Conservation (phyloP, 805 yeast genomes). For the Wickerhamiella sergipiensis region DNA sequence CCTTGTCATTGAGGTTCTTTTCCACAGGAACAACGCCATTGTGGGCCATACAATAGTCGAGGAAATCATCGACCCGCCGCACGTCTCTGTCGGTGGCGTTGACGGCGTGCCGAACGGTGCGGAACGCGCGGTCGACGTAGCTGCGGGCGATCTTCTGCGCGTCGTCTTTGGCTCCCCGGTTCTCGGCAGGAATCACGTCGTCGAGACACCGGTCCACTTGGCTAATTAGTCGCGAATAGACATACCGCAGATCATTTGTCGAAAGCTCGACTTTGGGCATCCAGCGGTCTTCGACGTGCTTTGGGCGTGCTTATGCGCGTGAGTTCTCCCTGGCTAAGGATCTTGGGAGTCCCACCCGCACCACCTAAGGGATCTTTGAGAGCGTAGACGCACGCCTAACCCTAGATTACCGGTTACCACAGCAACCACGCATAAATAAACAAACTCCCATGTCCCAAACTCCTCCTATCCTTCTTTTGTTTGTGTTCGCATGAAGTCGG, state of each 20-base stretch:
- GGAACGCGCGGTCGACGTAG: conserved; percentile 38
- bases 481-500: conserved; percentile 2
- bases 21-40: conserved; percentile 16
- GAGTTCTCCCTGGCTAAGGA: no score
- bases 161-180: conserved; percentile 26
- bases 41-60: conserved; percentile 13
- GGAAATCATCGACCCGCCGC: conserved; percentile 9
- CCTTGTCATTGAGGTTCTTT: conserved; percentile 4
- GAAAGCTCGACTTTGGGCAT: conserved; percentile 33
- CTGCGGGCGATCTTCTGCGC: conserved; percentile 26
- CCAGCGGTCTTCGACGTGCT: no score
- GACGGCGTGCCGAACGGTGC: conserved; percentile 40
- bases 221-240: conserved; percentile 32
- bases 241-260: conserved; percentile 37
- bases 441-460: conserved; percentile 2
- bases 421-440: conserved; percentile 4
- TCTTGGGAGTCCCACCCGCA: no score
- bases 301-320: no score
- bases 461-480: conserved; percentile 1
- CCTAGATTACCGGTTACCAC: conserved; percentile 2
- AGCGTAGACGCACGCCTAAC: not conserved
- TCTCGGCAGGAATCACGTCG: conserved; percentile 32
- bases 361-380: no score
- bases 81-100: conserved; percentile 41
- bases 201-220: conserved; percentile 34